Evolutionary conservation across 2,329 filamentous ascomycete genomes (phyloP), one percentile per base, ranked within the genome.

Genomic region (Paradendryphiella salina): DNA sequence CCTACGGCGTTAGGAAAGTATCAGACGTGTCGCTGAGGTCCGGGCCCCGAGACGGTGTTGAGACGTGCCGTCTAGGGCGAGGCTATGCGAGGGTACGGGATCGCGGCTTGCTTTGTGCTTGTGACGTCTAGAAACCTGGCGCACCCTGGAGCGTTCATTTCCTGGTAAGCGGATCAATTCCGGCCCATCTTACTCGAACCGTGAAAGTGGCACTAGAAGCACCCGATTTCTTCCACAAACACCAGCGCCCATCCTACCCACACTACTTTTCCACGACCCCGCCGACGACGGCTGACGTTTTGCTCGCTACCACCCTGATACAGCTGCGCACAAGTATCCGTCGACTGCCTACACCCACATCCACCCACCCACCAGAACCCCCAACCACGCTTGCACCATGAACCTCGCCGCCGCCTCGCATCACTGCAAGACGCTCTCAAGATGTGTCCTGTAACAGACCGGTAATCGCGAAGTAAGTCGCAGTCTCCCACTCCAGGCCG

Each of bases 361-460:
- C 42, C 42, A n/a, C 26, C 31, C 17, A 26, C 34, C 20, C 41
- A 9, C 20, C 23, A 13, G 14, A 18, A 35, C 42, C 45, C 37
- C 13, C 18, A 31, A n/a, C 14, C 38, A 45, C 38, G 10, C 32
- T 28, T 31, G 15, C 45, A 21, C 54, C 54, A 66, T 66, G 64
- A 58, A 60, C 50, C 57, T 64, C 51, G 59, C 61, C 50, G 59
- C 61, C 62, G 61, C 57, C 57, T 61, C 56, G 59, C 59, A 59
- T 53, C 49, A 49, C 43, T 56, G 59, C 62, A 65, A 65, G 56
- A 64, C 60, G 60, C 59, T 52, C 43, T 52, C 54, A 61, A 57
- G 39, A 66, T 66, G 64, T 61, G 50, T 63, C 46, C 62, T 66
- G 56, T 65, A 58, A 63, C 49, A 50, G 50, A 45, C 36, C 60